A percentile compares a stretch with the other conserved stretches of the same genome.
phyloP scores from a whole-genome alignment of 441 rosid species.

The Adansonia gregorii region DNA sequence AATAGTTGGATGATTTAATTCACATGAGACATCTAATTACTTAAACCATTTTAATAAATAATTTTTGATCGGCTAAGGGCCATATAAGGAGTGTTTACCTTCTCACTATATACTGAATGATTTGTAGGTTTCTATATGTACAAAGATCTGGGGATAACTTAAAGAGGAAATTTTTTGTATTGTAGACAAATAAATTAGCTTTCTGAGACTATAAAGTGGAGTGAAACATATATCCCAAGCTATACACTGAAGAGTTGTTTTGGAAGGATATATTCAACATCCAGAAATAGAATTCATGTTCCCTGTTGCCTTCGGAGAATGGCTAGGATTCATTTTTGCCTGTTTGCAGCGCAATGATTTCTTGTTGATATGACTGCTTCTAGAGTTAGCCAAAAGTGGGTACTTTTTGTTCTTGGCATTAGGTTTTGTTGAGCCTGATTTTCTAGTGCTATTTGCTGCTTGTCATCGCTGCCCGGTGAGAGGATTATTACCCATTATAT shows the following conservation, averaged over 20 bases:
- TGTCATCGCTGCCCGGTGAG: slow-evolving; percentile 23
- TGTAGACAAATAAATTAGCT: background rate
- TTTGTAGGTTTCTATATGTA: slow-evolving; percentile 3
- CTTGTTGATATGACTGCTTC: background rate
- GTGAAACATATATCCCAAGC: background rate
- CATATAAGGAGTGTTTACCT: slow-evolving; percentile 6
- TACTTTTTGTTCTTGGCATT: background rate
- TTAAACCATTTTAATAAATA: slow-evolving; percentile 9
- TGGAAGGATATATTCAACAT: background rate
- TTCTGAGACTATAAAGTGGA: slow-evolving; percentile 12
- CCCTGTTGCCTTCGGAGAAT: background rate
- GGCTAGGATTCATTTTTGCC: background rate
- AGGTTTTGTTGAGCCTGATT: background rate
- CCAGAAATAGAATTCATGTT: background rate
- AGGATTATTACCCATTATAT: slow-evolving; percentile 8
- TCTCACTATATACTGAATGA: slow-evolving; percentile 7
- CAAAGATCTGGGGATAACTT: background rate
- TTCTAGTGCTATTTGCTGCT: background rate
- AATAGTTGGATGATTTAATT: slow-evolving; percentile 15
- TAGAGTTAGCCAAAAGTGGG: background rate
- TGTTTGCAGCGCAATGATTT: background rate
- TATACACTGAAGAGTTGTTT: background rate
- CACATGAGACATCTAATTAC: background rate
- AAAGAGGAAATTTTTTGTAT: background rate
- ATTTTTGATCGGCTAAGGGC: background rate